A percentile compares a stretch with the other conserved stretches of the same genome.
phyloP scores from a whole-genome alignment of 1,284 basidiomycete species.

The Phlebopus sp. region DNA sequence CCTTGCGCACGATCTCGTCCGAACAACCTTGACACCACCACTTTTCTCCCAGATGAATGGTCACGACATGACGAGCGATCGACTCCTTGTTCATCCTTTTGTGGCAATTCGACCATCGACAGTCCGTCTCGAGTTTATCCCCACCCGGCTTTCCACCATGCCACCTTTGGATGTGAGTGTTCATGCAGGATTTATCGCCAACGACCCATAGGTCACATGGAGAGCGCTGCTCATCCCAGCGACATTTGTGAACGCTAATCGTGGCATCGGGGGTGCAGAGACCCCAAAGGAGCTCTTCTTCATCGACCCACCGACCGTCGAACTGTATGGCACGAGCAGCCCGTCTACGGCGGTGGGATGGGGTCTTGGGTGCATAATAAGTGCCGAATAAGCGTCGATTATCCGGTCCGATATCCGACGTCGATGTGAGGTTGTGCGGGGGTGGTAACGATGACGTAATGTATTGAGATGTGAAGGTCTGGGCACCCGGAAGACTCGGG shows the following conservation, averaged over 20 bases:
- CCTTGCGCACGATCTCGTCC: constrained; percentile 5
- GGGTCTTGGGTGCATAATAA: not conserved
- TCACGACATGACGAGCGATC: constrained; percentile 15
- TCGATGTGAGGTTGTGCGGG: not conserved
- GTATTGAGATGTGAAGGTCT: too few species aligned
- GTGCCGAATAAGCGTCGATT: not conserved
- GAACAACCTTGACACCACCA: constrained; percentile 16
- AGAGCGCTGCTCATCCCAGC: constrained; percentile 10
- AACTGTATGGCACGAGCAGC: constrained; percentile 8
- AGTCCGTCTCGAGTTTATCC: constrained; percentile 12
- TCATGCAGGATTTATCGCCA: constrained; percentile 19
- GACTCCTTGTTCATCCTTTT: constrained; percentile 20
- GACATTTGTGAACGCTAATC: constrained; percentile 9
- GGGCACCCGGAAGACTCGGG: not conserved
- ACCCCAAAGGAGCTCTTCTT: constrained; percentile 12
- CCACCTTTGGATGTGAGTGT: constrained; percentile 18
- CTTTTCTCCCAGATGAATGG: constrained; percentile 13
- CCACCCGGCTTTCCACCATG: constrained; percentile 13
- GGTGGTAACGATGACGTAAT: not conserved
- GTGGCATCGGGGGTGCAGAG: constrained; percentile 4
- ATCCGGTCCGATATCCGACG: not conserved
- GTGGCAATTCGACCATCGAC: constrained; percentile 14
- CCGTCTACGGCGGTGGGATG: not conserved
- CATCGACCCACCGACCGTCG: constrained; percentile 9
- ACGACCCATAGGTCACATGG: constrained; percentile 18